Evolutionary conservation across 208 protist species (phyloP).

Genomic region (Willaertia magna): DNA sequence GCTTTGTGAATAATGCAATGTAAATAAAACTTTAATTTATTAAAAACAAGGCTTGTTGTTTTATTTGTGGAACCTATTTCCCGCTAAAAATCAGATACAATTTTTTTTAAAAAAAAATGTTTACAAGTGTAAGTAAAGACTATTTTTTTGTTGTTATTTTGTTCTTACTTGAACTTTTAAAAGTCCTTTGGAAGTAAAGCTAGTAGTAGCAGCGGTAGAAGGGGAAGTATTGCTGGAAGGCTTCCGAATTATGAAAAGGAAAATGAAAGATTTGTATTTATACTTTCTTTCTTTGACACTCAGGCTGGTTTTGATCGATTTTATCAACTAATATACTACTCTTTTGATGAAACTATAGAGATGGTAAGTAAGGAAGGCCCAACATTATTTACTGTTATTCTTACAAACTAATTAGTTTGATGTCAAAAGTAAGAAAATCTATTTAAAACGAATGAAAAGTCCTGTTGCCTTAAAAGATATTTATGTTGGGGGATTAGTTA

Average conservation of each 20-base stretch:
- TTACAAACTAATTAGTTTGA: not conserved
- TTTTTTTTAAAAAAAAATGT: no score
- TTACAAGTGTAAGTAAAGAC: no score
- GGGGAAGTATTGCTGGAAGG: no score
- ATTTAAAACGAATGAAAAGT: slow-evolving; percentile 43
- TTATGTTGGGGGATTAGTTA: slow-evolving; percentile 72
- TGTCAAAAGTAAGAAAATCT: not conserved
- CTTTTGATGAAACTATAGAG: slow-evolving; percentile 72
- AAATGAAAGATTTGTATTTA: slow-evolving; percentile 2
- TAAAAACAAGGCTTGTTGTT: no score
- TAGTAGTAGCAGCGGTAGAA: no score
- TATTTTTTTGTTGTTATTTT: no score
- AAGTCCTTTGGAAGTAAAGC: no score
- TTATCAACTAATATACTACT: slow-evolving; percentile 75
- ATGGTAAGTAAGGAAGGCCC: slow-evolving; percentile 82
- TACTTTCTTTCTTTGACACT: slow-evolving; percentile 14
- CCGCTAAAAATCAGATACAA: no score
- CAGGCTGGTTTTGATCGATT: slow-evolving; percentile 57
- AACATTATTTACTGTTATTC: slow-evolving; percentile 67
- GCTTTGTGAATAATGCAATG: no score
- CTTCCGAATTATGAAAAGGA: not conserved
- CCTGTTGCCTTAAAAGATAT: slow-evolving; percentile 60
- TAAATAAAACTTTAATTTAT: no score
- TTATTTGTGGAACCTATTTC: no score
- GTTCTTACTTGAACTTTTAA: no score